A percentile compares a stretch with the other conserved stretches of the same genome.
Evolutionary conservation across 306 rosid genomes (phyloP).

Genomic region (Vigna reflexopilosa): DNA sequence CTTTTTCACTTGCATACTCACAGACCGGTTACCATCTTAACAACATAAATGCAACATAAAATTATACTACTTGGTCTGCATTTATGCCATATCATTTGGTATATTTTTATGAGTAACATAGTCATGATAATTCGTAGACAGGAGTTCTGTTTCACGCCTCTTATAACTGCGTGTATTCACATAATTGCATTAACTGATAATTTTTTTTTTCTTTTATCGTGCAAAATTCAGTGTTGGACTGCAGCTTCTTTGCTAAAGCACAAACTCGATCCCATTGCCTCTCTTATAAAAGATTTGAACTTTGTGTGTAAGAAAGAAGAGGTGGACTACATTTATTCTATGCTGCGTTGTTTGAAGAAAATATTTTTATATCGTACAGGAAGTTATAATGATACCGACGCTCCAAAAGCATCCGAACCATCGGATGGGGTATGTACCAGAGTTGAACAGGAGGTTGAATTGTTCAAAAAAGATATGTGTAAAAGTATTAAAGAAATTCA

Average conservation of each 20-base stretch:
- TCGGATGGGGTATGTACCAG: conserved; percentile 35
- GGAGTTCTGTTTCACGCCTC: conserved; percentile 25
- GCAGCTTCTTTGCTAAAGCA: conserved; percentile 65
- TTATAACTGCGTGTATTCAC: conserved; percentile 17
- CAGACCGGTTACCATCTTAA: conserved; percentile 14
- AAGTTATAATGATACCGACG: conserved; percentile 36
- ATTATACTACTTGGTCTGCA: conserved; percentile 7
- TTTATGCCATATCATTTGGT: conserved; percentile 31
- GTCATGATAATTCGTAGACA: conserved; percentile 5
- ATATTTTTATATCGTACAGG: conserved; percentile 55
- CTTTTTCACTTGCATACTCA: neutral
- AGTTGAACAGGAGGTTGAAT: conserved; percentile 42
- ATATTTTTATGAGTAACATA: conserved; percentile 20
- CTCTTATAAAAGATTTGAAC: conserved; percentile 61
- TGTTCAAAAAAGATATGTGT: conserved; percentile 52
- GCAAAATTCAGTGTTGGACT: conserved; percentile 78
- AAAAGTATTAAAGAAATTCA: conserved; percentile 63
- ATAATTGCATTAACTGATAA: conserved; percentile 32
- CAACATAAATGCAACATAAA: neutral
- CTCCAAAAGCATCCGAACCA: conserved; percentile 49
- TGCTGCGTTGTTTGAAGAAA: conserved; percentile 73
- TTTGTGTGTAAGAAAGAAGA: conserved; percentile 72
- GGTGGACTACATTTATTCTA: conserved; percentile 62
- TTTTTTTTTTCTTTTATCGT: conserved; percentile 22
- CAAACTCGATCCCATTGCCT: conserved; percentile 68